Base-by-base conservation (phyloP, 2,329 filamentous ascomycete genomes). In the Cladosporium sp. region DNA sequence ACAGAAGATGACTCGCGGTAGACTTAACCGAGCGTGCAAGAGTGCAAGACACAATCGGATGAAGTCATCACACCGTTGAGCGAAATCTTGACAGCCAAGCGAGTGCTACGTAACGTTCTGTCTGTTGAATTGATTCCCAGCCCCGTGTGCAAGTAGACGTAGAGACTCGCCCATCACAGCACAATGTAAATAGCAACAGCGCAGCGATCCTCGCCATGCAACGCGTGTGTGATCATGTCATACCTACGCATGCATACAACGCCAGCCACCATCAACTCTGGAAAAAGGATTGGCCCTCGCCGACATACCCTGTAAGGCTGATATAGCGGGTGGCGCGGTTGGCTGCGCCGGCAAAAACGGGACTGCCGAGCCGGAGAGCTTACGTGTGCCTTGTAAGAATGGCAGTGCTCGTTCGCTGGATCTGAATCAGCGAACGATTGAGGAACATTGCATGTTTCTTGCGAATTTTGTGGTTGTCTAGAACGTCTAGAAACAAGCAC, bases 291-390 rank as follows among this genome's bases (percentile, higher is more conserved):
- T 58, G 36, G 56, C 7, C 54, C 39, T 46, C 36, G 30, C 30
- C 56, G 36, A 58, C 36, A 28, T 57, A 32, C 51, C 54, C 54
- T 57, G 54, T 57, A 57, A 39, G 54, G 54, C 54, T 57, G 54
- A 57, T 34, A 57, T 34, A 30, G 26, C 51, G 51, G 51, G 51
- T 54, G 51, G 49, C 49, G 49, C 49, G 49, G 49, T 18, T 53
- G 49, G 26, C 30, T 57, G 54, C 54, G 21, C 30, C 54, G 54
- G 54, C 54, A 34, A 34, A 34, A 18, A 25, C 51, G 51, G 51
- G 26, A 54, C 28, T 57, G n/a, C 54, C 54, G 54, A 36, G n/a
- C 54, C 54, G 28, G 21, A 39, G 54, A 57, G 54, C 54, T 57
- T 57, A 39, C 54, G 54, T 39, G 54, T 57, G 16, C 21, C 30